These are phyloP conservation scores for Diaporthe helianthi DNA, from an alignment of 2,329 filamentous ascomycete species.

Conservation along the genomic window DNA sequence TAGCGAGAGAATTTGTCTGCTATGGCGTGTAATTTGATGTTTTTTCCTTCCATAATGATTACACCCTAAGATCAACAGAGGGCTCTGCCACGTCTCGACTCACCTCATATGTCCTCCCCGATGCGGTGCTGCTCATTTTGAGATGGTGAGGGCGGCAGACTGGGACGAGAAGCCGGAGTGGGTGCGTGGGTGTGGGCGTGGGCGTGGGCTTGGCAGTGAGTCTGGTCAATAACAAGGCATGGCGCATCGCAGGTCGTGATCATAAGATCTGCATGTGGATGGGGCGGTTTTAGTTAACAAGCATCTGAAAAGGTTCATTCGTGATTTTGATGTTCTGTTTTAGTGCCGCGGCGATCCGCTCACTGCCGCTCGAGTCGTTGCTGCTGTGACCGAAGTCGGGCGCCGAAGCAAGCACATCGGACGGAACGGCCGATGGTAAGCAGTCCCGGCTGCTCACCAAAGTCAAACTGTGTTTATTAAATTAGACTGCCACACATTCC, in stretches of 20 bases:
- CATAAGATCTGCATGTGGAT: background rate
- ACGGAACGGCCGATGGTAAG: constrained; percentile 3
- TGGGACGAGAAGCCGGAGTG: background rate
- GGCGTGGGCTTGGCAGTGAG: background rate
- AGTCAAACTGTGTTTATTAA: background rate
- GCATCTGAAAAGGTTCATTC: background rate
- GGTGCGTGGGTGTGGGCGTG: background rate
- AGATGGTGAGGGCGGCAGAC: background rate
- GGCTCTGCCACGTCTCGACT: background rate
- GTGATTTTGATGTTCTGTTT: background rate
- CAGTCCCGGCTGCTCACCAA: background rate
- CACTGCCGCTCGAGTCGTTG: constrained; percentile 23
- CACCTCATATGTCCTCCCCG: constrained; percentile 32
- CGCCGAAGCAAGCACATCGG: background rate
- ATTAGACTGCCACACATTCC: background rate
- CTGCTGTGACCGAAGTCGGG: constrained; percentile 33
- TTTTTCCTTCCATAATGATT: background rate
- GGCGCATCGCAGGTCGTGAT: constrained; percentile 29
- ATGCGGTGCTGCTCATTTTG: constrained; percentile 30
- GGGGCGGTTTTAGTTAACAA: too few relatives aligned
- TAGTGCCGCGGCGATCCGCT: constrained; percentile 24
- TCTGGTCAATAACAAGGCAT: constrained; percentile 22
- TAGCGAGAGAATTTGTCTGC: background rate
- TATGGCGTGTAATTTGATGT: too few relatives aligned
- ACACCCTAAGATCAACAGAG: background rate